phyloP scores from a whole-genome alignment of 352 stramenopile genomes.

The Elongisporangium undulatum region DNA sequence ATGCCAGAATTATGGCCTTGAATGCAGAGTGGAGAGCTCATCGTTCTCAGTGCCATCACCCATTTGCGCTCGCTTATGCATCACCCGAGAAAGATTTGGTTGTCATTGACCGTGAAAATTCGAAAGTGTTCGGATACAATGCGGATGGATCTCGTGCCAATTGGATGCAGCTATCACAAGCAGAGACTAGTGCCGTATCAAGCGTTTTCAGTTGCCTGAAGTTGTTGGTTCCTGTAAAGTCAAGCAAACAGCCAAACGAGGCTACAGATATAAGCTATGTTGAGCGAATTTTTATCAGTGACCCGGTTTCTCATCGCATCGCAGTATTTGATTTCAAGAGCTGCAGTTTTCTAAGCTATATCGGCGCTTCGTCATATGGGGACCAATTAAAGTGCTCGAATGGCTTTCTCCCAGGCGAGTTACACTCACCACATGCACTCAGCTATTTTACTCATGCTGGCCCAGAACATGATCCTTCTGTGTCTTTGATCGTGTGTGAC shows the following conservation, averaged over 20 bases:
- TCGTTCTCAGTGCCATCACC: slow-evolving; percentile 40
- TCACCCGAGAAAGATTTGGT: slow-evolving; percentile 30
- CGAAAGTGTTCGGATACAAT: slow-evolving; percentile 41
- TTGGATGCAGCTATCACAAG: slow-evolving; percentile 24
- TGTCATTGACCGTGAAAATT: slow-evolving; percentile 53
- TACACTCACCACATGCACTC: slow-evolving; percentile 46
- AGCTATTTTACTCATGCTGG: neutral
- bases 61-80: slow-evolving; percentile 25
- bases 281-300: slow-evolving; percentile 37
- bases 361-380: slow-evolving; percentile 58
- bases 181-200: slow-evolving; percentile 11
- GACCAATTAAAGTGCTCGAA: slow-evolving; percentile 36
- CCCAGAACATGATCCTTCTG: neutral
- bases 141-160: slow-evolving; percentile 34
- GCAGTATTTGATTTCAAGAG: slow-evolving; percentile 24
- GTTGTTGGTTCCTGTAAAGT: slow-evolving; percentile 1
- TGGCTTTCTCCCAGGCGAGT: slow-evolving; percentile 42
- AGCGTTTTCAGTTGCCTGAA: slow-evolving; percentile 29
- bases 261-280: neutral
- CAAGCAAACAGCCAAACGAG: neutral
- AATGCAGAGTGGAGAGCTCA: slow-evolving; percentile 24
- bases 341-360: slow-evolving; percentile 24
- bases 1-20: slow-evolving; percentile 23
- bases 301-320: slow-evolving; percentile 49
- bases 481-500: slow-evolving; percentile 41